Base-by-base conservation (phyloP, 768 basidiomycete species). In the Russula dissimulans region DNA sequence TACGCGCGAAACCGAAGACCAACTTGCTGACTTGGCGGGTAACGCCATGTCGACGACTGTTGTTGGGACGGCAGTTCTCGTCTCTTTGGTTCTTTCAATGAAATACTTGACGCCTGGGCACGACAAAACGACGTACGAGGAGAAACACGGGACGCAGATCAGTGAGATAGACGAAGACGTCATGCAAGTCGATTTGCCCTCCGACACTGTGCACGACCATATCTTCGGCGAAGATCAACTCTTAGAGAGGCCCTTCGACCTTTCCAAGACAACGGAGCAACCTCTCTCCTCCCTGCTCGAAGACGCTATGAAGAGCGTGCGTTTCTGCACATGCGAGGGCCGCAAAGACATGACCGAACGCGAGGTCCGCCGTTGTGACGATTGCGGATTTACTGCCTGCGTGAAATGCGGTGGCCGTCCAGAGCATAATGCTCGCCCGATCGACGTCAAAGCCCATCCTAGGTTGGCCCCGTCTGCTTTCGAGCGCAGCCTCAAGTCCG, bases 11-110 rank as follows among this genome's bases (percentile, higher is more conserved):
- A 91, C 82, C 17, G 90, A 95, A 71, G 95, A 97, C 71, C 87
- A 97, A 61, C 78, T 97, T 7, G 91, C 93, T 3, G 93, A 97
- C 72, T 78, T 97, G 15, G 94, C 95, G 18, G 95, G 95, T 2
- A 97, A 97, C 68, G 95, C 95, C 61, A 97, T 97, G 95, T 94
- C 93, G 1, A 91, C 94, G 5, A 97, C 95, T 1, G 95, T 97
- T 29, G 94, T 97, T 34, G 95, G 95, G 1, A 81, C 91, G 3
- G 87, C 91, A 64, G 90, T 97, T 63, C 74, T 95, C 57, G 85
- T 88, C 17, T 91, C 92, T 0, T 76, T 97, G 47, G 80, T 88
- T 10, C 72, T 85, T 1, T 83, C 84, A 6, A 78, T 78, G 69
- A 79, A 81, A 50, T 77, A 91, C 38, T 75, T 97, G 36, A 85